Evolutionary conservation across 2,329 filamentous ascomycete genomes (phyloP), one percentile per base, ranked within the genome.

Genomic region (Lachnum nothofagi): DNA sequence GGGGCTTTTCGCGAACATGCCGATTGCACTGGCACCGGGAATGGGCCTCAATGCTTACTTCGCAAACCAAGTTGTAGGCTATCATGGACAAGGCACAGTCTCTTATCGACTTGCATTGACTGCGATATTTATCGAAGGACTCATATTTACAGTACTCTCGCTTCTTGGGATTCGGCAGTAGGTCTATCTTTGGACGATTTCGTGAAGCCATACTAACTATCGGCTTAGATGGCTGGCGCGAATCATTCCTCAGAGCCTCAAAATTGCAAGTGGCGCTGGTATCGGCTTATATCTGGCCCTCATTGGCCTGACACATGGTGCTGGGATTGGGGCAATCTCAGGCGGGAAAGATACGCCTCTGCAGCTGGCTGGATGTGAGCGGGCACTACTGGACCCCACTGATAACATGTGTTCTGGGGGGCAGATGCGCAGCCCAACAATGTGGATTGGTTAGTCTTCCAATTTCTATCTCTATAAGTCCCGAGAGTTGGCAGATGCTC

Each of bases 381-480:
- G 54, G 3, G 38, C 44, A 5, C 38, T 51, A 14, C 37, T 43
- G 7, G 44, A 48, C 19, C 27, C 52, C 57, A 14, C 60, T 58
- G 48, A 70, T 68, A 85, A 84, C 8, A 60, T 79, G 5, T 93
- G 88, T 65, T 78, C 79, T 0, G 67, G 68, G 14, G 72, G 78
- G 46, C 90, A 90, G 75, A 91, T 95, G 88, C 81, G 87, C 52
- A 88, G 78, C 61, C 86, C 88, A 1, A 81, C 84, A 20, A 80
- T 94, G 79, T 95, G 89, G 89, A 76, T 94, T 44, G 89, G 88
- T n/a, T n/a, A n/a, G n/a, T n/a, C n/a, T n/a, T n/a, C n/a, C n/a
- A n/a, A n/a, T n/a, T n/a, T n/a, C n/a, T n/a, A n/a, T n/a, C n/a
- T n/a, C n/a, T n/a, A n/a, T n/a, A n/a, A n/a, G n/a, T n/a, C n/a